Percentiles rank a stretch among this genome's conserved stretches.
Evolutionary conservation across 208 protist genomes (phyloP).

Genomic region (Strigomonas culicis): DNA sequence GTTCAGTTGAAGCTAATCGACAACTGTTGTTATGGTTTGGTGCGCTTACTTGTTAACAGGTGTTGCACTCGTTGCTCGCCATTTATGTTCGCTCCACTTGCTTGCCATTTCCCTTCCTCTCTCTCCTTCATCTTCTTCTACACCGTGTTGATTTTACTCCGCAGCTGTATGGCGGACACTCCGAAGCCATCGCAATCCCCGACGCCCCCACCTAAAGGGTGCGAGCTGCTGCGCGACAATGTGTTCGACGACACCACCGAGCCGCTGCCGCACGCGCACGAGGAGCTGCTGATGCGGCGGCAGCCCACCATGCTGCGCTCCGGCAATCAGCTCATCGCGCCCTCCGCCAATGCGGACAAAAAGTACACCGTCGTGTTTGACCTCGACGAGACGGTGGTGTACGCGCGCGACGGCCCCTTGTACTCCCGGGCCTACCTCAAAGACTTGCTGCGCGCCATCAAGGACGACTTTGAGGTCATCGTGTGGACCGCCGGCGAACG

Average conservation of each 20-base stretch:
- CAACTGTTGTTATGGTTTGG: not conserved
- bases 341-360: conserved; percentile 24
- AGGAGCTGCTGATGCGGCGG: conserved; percentile 64
- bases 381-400: conserved; percentile 91
- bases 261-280: conserved; percentile 19
- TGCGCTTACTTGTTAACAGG: too few relatives aligned
- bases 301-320: conserved; percentile 67
- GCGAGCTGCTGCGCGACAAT: conserved; percentile 69
- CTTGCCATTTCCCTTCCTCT: too few relatives aligned
- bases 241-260: conserved; percentile 50
- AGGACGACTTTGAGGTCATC: conserved; percentile 84
- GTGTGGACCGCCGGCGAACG: conserved; percentile 90
- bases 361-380: conserved; percentile 88
- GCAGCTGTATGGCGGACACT: not conserved
- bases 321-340: conserved; percentile 57
- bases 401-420: conserved; percentile 82
- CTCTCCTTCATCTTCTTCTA: not conserved
- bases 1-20: too few relatives aligned
- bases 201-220: conserved; percentile 60
- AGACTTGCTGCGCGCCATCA: conserved; percentile 70
- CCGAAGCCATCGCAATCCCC: conserved; percentile 11
- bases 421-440: conserved; percentile 78
- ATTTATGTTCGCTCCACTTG: too few relatives aligned
- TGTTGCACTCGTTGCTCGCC: too few relatives aligned
- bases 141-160: not conserved